phyloP scores from a whole-genome alignment of 2,329 filamentous ascomycete species.

The Emergomyces africanus region DNA sequence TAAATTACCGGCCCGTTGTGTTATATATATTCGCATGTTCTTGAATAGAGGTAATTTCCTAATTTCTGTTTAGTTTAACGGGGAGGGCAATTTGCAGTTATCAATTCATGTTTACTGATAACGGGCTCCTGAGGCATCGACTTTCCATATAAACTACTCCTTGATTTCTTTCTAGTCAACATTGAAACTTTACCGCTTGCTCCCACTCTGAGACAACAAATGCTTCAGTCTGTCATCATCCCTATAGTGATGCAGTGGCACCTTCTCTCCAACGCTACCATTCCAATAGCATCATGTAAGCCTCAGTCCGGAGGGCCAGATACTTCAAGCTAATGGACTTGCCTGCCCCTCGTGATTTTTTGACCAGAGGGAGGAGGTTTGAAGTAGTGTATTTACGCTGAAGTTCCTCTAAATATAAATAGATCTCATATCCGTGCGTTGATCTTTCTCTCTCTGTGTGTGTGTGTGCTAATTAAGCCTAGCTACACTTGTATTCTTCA shows the following conservation, averaged over 20 bases:
- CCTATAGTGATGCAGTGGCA: neutral
- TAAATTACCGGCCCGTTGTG: neutral
- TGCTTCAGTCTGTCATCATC: neutral
- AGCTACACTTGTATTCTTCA: too few relatives aligned
- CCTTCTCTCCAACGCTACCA: too few relatives aligned
- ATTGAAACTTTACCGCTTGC: neutral
- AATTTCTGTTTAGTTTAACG: neutral
- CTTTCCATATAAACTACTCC: neutral
- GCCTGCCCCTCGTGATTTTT: too few relatives aligned
- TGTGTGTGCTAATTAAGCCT: too few relatives aligned
- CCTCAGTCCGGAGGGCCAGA: too few relatives aligned
- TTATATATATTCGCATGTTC: neutral
- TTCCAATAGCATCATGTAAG: too few relatives aligned
- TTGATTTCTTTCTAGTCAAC: neutral
- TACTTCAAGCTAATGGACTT: too few relatives aligned
- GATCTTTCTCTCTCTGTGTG: too few relatives aligned
- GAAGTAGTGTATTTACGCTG: too few relatives aligned
- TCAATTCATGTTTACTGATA: neutral
- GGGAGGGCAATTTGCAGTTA: neutral
- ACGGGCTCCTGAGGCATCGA: neutral
- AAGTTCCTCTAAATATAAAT: too few relatives aligned
- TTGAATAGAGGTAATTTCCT: neutral
- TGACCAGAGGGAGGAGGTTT: too few relatives aligned
- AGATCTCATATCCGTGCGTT: too few relatives aligned
- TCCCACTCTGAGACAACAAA: neutral